phyloP scores from a whole-genome alignment of 345 rosid genomes.

The Camelina neglecta region DNA sequence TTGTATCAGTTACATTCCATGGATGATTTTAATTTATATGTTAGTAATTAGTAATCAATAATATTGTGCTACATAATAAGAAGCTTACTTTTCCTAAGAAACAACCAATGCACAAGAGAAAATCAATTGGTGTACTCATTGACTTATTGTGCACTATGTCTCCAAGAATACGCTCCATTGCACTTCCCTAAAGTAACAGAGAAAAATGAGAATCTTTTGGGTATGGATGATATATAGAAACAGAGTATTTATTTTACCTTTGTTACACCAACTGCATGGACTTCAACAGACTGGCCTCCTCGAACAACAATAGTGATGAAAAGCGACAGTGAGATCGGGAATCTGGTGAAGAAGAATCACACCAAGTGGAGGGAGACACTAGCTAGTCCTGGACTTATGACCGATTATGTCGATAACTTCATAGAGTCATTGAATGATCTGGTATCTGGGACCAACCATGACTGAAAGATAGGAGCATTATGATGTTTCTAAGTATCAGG shows the following conservation, averaged over 20 bases:
- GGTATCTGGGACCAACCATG: neutral
- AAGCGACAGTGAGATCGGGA: constrained; percentile 29
- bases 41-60: neutral
- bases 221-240: neutral
- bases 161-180: constrained; percentile 83
- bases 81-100: constrained; percentile 82
- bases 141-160: constrained; percentile 86
- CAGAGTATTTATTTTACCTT: constrained; percentile 55
- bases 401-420: neutral
- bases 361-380: constrained; percentile 37
- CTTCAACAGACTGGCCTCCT: no score
- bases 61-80: neutral
- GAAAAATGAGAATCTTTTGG: constrained; percentile 11
- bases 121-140: constrained; percentile 84
- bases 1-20: constrained; percentile 20
- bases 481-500: neutral
- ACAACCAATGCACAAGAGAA: constrained; percentile 85
- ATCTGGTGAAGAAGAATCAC: constrained; percentile 24
- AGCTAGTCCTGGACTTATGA: constrained; percentile 8
- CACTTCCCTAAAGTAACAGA: constrained; percentile 72
- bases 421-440: constrained; percentile 1
- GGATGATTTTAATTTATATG: neutral
- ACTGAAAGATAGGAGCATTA: neutral
- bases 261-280: constrained; percentile 55
- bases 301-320: constrained; percentile 18